Evolutionary conservation across 2,329 filamentous ascomycete genomes (phyloP), one percentile per base, ranked within the genome.

Genomic region (Phaeosphaeria sp.): DNA sequence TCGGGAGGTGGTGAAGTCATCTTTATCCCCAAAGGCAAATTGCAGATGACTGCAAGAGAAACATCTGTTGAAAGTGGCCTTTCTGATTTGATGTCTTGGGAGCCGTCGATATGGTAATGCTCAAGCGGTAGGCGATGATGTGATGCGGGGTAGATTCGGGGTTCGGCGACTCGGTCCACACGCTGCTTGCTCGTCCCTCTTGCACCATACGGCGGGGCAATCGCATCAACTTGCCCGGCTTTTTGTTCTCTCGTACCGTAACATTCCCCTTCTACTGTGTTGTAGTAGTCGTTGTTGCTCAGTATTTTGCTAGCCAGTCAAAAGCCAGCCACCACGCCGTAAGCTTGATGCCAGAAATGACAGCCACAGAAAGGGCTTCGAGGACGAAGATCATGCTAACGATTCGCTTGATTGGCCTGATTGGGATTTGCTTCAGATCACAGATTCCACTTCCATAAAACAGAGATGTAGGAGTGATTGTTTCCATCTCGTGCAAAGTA

Each of bases 331-430:
- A 69, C 4, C 74, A 47, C 7, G 73, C 72, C 15, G 72, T 62
- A 49, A 75, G 68, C 53, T 75, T 74, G 17, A 75, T 54, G 20
- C 66, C 64, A 9, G 68, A 62, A 52, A 75, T 60, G 50, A 74
- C 55, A 27, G 71, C 46, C 21, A 74, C 41, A 43, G 66, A 58
- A 49, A 60, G 49, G 4, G 68, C 58, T 60, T 67, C 68, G 53
- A 73, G 21, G 58, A 72, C 17, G 59, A 69, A 60, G 60, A 66
- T 56, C 63, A 65, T 65, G 7, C 20, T 39, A 39, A 13, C 30
- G 25, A 27, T 27, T 27, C 25, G 25, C 25, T 49, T 25, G 22
- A 47, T 47, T 21, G 42, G n/a, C 15, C 15, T 6, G 13, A 11
- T 44, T 44, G 18, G 18, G 18, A 44, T 20, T 44, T 27, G 4